Evolutionary conservation across 768 basidiomycete species (phyloP).

Genomic region (Suillus lakei): DNA sequence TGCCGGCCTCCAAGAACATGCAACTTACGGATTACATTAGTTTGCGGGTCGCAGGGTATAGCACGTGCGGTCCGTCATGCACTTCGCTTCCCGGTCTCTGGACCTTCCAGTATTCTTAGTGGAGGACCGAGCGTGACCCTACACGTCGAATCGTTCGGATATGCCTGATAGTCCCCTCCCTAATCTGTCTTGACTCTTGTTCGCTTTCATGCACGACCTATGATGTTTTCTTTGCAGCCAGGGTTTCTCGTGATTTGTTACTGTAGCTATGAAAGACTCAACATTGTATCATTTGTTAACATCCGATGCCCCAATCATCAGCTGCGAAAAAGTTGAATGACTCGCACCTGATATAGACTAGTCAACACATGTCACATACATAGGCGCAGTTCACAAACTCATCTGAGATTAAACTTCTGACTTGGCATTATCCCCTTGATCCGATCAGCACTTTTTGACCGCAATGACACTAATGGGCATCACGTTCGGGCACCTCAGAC

Average conservation of each 20-base stretch:
- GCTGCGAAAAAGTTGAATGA: not conserved
- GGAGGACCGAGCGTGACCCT: constrained; percentile 45
- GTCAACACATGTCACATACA: not conserved
- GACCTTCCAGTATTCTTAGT: constrained; percentile 27
- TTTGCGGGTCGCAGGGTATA: constrained; percentile 53
- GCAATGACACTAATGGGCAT: not conserved
- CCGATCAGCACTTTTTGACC: not conserved
- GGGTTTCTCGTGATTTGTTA: not conserved
- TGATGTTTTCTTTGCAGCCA: not conserved
- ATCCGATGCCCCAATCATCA: not conserved
- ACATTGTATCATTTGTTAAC: not conserved
- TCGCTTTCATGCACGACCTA: not conserved
- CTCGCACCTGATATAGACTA: not conserved
- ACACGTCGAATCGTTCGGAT: constrained; percentile 46
- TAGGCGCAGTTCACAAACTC: not conserved
- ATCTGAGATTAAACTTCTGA: not conserved
- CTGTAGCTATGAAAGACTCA: not conserved
- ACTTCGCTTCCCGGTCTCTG: constrained; percentile 41
- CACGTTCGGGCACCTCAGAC: not conserved
- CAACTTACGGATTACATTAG: constrained; percentile 29
- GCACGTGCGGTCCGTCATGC: constrained; percentile 43
- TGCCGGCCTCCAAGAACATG: not conserved
- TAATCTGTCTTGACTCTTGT: not conserved
- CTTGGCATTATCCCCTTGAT: not conserved
- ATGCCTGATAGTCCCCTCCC: constrained; percentile 27